A percentile compares a stretch with the other conserved stretches of the same genome.
These are phyloP conservation scores for Persicaria tinctoria DNA, from an alignment of 148 eudicot genomes.

Conservation along the genomic window DNA sequence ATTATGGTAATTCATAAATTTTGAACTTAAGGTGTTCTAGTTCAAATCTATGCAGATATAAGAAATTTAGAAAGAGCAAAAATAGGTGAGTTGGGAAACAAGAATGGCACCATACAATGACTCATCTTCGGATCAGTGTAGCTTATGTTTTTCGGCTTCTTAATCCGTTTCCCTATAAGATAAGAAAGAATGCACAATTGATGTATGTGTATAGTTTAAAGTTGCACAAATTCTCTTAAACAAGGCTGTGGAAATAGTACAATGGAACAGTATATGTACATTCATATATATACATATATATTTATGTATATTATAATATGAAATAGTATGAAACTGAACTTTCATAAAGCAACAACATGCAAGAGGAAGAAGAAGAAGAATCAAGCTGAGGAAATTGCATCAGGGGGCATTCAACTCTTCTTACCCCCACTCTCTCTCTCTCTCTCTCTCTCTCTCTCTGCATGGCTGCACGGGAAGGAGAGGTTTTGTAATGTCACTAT, in stretches of 20 bases:
- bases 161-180: background rate
- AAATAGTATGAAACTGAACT: constrained; percentile 10
- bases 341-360: background rate
- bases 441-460: background rate
- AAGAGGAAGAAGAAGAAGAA: constrained; percentile 3
- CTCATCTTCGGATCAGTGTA: too few relatives aligned
- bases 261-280: background rate
- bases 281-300: too few relatives aligned
- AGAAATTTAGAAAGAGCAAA: background rate
- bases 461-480: constrained; percentile 2
- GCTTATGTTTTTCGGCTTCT: too few relatives aligned
- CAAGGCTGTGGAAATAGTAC: background rate
- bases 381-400: background rate
- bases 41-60: background rate
- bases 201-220: too few relatives aligned
- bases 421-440: background rate
- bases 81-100: background rate
- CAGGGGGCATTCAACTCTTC: background rate
- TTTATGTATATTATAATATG: background rate
- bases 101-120: too few relatives aligned
- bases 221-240: too few relatives aligned
- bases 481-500: constrained; percentile 9
- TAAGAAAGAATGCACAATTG: background rate
- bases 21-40: background rate
- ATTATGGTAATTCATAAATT: too few relatives aligned